Conservation (phyloP, 2,329 filamentous ascomycete species). For the Cercospora sp. region DNA sequence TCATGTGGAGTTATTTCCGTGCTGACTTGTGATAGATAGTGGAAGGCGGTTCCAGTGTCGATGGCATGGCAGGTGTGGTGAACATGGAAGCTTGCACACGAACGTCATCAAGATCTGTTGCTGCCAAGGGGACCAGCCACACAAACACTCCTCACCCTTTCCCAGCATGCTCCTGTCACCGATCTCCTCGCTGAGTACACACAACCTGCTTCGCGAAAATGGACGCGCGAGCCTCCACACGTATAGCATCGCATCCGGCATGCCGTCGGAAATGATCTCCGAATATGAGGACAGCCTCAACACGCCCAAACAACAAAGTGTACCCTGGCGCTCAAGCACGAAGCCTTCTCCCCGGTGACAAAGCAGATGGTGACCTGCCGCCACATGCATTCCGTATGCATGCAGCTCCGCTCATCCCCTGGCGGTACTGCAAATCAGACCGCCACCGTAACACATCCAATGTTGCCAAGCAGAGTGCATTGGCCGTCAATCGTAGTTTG, state of each 20-base stretch:
- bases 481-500: background rate
- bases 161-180: background rate
- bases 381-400: background rate
- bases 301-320: background rate
- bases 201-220: background rate
- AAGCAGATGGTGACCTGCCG: background rate
- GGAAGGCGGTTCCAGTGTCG: background rate
- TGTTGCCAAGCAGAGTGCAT: background rate
- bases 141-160: slow-evolving; percentile 1
- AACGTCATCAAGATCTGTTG: background rate
- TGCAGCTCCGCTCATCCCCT: background rate
- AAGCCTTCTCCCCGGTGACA: background rate
- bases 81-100: background rate
- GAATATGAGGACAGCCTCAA: background rate
- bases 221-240: background rate
- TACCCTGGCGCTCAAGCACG: background rate
- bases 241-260: background rate
- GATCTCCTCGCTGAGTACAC: background rate
- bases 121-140: background rate
- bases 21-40: background rate
- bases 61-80: background rate
- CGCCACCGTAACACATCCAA: background rate
- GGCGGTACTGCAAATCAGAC: background rate
- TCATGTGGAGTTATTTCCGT: slow-evolving; percentile 29
- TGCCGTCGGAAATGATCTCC: background rate